Conservation (phyloP, 805 yeast genomes). For the Wickerhamia fluorescens region DNA sequence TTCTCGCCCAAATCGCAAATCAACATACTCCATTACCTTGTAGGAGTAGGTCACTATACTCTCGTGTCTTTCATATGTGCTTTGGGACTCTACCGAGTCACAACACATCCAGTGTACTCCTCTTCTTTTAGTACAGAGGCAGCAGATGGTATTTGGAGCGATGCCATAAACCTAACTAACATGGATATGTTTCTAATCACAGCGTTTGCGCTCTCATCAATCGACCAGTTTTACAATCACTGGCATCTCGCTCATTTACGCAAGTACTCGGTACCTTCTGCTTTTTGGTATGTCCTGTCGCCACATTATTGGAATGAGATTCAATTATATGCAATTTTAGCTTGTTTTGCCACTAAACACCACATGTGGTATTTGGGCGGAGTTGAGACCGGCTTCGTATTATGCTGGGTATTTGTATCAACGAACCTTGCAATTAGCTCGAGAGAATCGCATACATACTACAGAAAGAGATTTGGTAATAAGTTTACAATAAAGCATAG, state of each 20-base stretch:
- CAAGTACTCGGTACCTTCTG: slow-evolving; percentile 53
- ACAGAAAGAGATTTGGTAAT: slow-evolving; percentile 26
- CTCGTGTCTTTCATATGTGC: slow-evolving; percentile 17
- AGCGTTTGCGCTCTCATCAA: slow-evolving; percentile 38
- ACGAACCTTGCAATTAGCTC: slow-evolving; percentile 53
- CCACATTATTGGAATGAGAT: slow-evolving; percentile 72
- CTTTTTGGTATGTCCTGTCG: slow-evolving; percentile 37
- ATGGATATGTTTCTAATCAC: slow-evolving; percentile 17
- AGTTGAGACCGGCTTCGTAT: slow-evolving; percentile 13
- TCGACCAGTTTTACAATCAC: slow-evolving; percentile 52
- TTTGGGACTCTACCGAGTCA: slow-evolving; percentile 3
- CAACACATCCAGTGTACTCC: not conserved
- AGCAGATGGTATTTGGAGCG: slow-evolving; percentile 8
- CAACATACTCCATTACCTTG: slow-evolving; percentile 59
- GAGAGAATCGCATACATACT: slow-evolving; percentile 43
- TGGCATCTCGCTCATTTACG: slow-evolving; percentile 37
- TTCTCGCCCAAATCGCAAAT: slow-evolving; percentile 45
- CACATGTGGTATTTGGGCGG: slow-evolving; percentile 9
- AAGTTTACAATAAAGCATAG: slow-evolving; percentile 22
- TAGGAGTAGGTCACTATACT: slow-evolving; percentile 55
- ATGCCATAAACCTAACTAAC: too few species aligned
- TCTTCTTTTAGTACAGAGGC: not conserved
- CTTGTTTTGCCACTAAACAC: slow-evolving; percentile 14
- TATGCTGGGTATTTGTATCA: slow-evolving; percentile 26
- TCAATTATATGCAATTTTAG: slow-evolving; percentile 38